Evolutionary conservation across 208 protist species (phyloP).

Genomic region (Trypanosoma theileri): DNA sequence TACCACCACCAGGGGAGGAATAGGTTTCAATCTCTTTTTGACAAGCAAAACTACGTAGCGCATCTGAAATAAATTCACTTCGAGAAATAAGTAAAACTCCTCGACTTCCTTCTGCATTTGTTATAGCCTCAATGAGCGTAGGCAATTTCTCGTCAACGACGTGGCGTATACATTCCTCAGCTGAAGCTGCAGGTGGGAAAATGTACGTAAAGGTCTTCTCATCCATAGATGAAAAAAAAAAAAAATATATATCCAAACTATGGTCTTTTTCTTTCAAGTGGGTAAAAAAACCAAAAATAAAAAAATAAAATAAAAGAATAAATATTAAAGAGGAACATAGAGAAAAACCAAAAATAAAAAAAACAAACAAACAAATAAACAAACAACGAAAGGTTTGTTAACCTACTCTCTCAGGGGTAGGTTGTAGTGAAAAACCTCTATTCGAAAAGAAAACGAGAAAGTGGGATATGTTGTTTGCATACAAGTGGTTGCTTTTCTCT

Average conservation of each 20-base stretch:
- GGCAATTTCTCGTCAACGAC: constrained; percentile 11
- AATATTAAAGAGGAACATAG: too few species aligned
- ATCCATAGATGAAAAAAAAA: constrained; percentile 27
- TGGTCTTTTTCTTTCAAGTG: neutral
- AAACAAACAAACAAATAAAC: constrained; percentile 6
- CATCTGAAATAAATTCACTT: constrained; percentile 17
- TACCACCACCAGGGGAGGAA: neutral
- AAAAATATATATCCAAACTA: constrained; percentile 16
- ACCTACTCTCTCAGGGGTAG: too few species aligned
- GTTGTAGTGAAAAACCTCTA: too few species aligned
- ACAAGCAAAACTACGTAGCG: constrained; percentile 9
- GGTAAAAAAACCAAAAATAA: neutral
- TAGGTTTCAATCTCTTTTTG: too few species aligned
- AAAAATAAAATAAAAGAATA: too few species aligned
- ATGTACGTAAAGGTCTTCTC: constrained; percentile 24
- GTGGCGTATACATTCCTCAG: constrained; percentile 11
- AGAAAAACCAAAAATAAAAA: neutral
- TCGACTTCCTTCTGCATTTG: constrained; percentile 12
- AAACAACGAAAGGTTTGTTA: too few species aligned
- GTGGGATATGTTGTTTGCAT: too few species aligned
- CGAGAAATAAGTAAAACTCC: constrained; percentile 20
- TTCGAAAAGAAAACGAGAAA: too few species aligned
- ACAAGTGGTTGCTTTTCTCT: too few species aligned
- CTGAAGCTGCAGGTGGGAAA: constrained; percentile 12
- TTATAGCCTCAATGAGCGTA: constrained; percentile 15